phyloP scores from a whole-genome alignment of 805 yeast species.

The Metschnikowia santaceciliae region DNA sequence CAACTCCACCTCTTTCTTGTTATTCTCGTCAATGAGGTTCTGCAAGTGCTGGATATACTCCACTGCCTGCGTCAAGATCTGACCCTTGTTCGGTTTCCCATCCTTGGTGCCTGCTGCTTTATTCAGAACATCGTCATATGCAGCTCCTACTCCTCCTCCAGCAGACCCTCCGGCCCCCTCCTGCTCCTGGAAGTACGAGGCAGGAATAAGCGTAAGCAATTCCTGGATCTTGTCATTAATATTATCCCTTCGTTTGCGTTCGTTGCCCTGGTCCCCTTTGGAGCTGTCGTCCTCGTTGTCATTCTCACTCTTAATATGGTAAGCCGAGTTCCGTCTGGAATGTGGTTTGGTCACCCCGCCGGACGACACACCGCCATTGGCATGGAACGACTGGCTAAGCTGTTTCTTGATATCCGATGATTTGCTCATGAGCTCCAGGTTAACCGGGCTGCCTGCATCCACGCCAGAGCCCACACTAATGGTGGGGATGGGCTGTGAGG shows the following conservation, averaged over 20 bases:
- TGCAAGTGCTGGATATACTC: constrained; percentile 68
- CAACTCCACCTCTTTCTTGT: constrained; percentile 74
- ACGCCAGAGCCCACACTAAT: constrained; percentile 23
- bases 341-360: constrained; percentile 40
- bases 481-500: constrained; percentile 21
- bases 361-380: constrained; percentile 8
- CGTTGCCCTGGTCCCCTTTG: constrained; percentile 34
- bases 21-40: constrained; percentile 70
- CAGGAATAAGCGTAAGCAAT: constrained; percentile 34
- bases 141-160: constrained; percentile 12
- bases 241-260: constrained; percentile 41
- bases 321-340: constrained; percentile 32
- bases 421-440: constrained; percentile 25
- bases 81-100: constrained; percentile 84
- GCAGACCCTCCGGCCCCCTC: constrained; percentile 19
- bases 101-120: constrained; percentile 59
- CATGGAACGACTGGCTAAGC: constrained; percentile 36
- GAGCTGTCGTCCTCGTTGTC: constrained; percentile 23
- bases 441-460: constrained; percentile 19
- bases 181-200: constrained; percentile 29
- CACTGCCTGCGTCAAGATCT: constrained; percentile 69
- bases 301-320: constrained; percentile 22
- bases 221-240: constrained; percentile 45
- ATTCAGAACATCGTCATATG: constrained; percentile 7
- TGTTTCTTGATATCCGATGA: constrained; percentile 39